Percentiles rank a stretch among this genome's conserved stretches.
These are phyloP conservation scores for Leptosphaerulina australis DNA, from an alignment of 2,329 filamentous ascomycete species.

Conservation along the genomic window DNA sequence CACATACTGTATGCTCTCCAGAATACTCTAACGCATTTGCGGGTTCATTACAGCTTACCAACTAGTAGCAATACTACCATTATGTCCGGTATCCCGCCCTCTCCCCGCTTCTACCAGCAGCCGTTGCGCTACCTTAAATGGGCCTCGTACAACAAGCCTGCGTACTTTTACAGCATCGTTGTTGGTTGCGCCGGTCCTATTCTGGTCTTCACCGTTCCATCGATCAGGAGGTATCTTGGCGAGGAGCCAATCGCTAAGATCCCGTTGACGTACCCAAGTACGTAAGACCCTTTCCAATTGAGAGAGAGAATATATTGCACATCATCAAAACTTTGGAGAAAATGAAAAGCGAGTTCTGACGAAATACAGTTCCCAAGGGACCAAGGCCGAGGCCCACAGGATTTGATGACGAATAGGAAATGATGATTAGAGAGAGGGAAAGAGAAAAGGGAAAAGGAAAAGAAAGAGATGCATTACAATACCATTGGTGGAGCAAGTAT, in stretches of 20 bases:
- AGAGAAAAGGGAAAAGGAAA: neutral
- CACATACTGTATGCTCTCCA: constrained; percentile 15
- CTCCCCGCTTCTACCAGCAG: constrained; percentile 76
- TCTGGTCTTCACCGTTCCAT: constrained; percentile 72
- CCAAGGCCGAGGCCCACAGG: constrained; percentile 53
- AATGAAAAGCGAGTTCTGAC: no score
- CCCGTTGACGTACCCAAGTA: constrained; percentile 89
- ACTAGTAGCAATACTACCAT: constrained; percentile 4
- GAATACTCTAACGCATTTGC: neutral
- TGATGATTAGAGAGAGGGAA: neutral
- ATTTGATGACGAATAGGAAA: constrained; percentile 51
- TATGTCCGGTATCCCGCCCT: constrained; percentile 62
- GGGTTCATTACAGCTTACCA: constrained; percentile 2
- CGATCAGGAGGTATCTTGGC: constrained; percentile 72
- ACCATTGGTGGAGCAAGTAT: neutral
- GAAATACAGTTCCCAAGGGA: constrained; percentile 57
- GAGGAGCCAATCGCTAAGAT: constrained; percentile 71
- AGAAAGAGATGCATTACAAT: neutral
- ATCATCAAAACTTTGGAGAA: no score
- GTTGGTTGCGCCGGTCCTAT: constrained; percentile 76
- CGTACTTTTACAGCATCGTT: constrained; percentile 84
- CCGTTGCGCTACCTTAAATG: constrained; percentile 87
- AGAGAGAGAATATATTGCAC: no score
- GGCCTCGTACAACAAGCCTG: constrained; percentile 85
- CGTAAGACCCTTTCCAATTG: no score